Evolutionary conservation across 2,329 filamentous ascomycete genomes (phyloP).

Genomic region (Torrubiella hemipterigena): DNA sequence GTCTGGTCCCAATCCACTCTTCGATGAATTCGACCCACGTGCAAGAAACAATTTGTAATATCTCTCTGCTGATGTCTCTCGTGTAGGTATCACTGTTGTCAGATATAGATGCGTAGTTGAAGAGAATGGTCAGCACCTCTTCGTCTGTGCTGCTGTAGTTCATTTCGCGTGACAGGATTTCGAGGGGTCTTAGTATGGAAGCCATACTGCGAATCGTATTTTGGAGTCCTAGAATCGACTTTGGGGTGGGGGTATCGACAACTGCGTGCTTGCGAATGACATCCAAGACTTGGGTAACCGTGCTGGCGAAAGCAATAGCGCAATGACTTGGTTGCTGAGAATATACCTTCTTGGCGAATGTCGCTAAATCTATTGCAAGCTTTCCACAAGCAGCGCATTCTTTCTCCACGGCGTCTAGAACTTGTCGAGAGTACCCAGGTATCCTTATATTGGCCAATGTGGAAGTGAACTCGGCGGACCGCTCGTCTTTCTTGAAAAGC

Average conservation of each 20-base stretch:
- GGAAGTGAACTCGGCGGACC: conserved; percentile 38
- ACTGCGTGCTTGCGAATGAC: conserved; percentile 38
- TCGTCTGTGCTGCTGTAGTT: conserved; percentile 40
- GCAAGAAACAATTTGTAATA: conserved; percentile 48
- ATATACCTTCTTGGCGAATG: conserved; percentile 35
- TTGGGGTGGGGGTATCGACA: conserved; percentile 24
- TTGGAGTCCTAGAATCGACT: conserved; percentile 42
- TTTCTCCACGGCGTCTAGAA: conserved; percentile 32
- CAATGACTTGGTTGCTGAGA: conserved; percentile 29
- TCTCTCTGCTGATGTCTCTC: conserved; percentile 52
- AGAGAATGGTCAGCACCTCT: conserved; percentile 47
- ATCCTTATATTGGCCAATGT: conserved; percentile 34
- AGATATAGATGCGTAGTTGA: conserved; percentile 47
- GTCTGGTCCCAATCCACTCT: conserved; percentile 62
- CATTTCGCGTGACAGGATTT: conserved; percentile 34
- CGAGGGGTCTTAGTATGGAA: conserved; percentile 38
- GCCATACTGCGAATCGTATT: conserved; percentile 32
- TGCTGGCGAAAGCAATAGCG: conserved; percentile 39
- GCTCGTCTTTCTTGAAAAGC: conserved; percentile 51
- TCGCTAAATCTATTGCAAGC: conserved; percentile 30
- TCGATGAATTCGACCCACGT: conserved; percentile 59
- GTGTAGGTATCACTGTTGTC: conserved; percentile 53
- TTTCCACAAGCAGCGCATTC: conserved; percentile 36
- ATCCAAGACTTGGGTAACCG: conserved; percentile 33
- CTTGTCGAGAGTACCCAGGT: conserved; percentile 41